Evolutionary conservation across 306 rosid genomes (phyloP).

Genomic region (Prunus salicina): DNA sequence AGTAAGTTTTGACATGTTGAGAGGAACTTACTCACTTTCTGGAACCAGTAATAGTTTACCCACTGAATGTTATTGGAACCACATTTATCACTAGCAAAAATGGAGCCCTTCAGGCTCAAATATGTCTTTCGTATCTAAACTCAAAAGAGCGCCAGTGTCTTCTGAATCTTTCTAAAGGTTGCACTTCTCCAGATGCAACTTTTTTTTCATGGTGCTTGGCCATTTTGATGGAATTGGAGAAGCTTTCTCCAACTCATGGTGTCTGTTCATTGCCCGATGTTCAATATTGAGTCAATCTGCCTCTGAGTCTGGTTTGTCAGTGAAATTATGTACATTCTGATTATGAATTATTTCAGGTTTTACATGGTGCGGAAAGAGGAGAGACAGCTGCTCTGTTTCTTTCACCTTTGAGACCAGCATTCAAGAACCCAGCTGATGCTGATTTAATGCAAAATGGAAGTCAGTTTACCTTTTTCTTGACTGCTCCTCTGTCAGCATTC

Average conservation of each 20-base stretch:
- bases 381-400: constrained; percentile 84
- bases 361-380: constrained; percentile 92
- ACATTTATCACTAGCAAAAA: constrained; percentile 1
- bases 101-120: constrained; percentile 13
- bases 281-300: neutral
- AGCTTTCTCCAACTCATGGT: neutral
- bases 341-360: constrained; percentile 52
- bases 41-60: neutral
- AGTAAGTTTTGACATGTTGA: constrained; percentile 19
- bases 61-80: neutral
- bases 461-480: constrained; percentile 94
- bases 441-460: constrained; percentile 60
- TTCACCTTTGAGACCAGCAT: constrained; percentile 74
- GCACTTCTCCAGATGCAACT: neutral
- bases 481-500: constrained; percentile 87
- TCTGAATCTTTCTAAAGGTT: constrained; percentile 1
- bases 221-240: neutral
- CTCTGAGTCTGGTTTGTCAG: constrained; percentile 4
- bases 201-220: neutral
- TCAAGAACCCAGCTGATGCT: constrained; percentile 57
- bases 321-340: constrained; percentile 12
- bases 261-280: neutral
- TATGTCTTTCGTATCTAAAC: constrained; percentile 9
- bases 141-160: neutral
- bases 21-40: neutral